Conservation (phyloP, 1,284 basidiomycete genomes). For the Apiotrichum porosum region DNA sequence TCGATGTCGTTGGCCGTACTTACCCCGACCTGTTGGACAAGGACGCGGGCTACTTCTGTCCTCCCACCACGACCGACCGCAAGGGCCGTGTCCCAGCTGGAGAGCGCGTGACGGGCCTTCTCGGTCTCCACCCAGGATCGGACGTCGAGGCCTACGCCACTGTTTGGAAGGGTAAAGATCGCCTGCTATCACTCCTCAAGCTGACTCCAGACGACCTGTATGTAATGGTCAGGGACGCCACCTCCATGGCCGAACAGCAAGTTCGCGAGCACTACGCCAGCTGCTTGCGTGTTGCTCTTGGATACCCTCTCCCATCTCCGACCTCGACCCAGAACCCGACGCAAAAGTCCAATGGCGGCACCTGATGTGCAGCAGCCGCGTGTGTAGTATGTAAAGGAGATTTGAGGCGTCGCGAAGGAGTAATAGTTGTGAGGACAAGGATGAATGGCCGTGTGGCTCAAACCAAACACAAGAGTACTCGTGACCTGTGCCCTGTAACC, state of each 20-base stretch:
- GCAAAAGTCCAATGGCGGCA: too few relatives aligned
- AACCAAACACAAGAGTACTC: too few relatives aligned
- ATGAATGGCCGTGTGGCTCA: too few relatives aligned
- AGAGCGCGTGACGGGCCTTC: not conserved
- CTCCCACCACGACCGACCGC: not conserved
- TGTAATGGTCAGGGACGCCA: slow-evolving; percentile 16
- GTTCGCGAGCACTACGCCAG: slow-evolving; percentile 14
- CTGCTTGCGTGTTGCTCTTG: slow-evolving; percentile 2
- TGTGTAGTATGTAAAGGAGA: too few relatives aligned
- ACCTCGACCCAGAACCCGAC: too few relatives aligned
- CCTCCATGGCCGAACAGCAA: slow-evolving; percentile 9
- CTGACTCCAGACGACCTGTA: slow-evolving; percentile 22
- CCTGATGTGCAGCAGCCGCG: too few relatives aligned
- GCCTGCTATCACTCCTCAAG: rapidly evolving
- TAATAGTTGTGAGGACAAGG: too few relatives aligned
- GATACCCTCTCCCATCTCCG: not conserved
- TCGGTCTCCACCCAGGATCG: not conserved
- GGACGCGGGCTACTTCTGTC: slow-evolving; percentile 7
- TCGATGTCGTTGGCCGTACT: slow-evolving; percentile 38
- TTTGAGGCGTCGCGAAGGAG: too few relatives aligned
- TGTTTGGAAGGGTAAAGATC: slow-evolving; percentile 8
- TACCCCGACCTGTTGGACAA: slow-evolving; percentile 38
- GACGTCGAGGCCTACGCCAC: not conserved
- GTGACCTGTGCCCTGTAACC: too few relatives aligned
- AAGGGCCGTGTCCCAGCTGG: not conserved